These are phyloP conservation scores for Krasilnikovozyma curviuscula DNA, from an alignment of 768 basidiomycete genomes.

Conservation along the genomic window DNA sequence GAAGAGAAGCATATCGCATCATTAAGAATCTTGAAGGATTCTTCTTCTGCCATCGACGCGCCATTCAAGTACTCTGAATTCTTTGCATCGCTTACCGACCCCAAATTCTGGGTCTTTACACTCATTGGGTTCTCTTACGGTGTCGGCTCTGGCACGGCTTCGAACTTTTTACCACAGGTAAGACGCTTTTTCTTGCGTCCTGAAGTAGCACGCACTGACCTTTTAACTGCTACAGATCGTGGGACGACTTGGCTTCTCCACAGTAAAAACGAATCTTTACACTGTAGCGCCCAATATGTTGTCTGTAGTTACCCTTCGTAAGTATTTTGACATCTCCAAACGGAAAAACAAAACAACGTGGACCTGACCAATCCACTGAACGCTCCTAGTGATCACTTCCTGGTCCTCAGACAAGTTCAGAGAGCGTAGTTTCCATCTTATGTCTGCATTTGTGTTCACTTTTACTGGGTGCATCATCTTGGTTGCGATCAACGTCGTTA, in stretches of 20 bases:
- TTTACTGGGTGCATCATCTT: conserved; percentile 21
- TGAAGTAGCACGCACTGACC: no score
- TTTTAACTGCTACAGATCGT: conserved; percentile 36
- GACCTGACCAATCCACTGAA: not conserved
- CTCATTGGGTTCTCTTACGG: conserved; percentile 18
- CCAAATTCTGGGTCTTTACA: not conserved
- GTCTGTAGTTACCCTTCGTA: conserved; percentile 27
- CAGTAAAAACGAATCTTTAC: conserved; percentile 36
- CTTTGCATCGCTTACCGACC: not conserved
- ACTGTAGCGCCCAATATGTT: conserved; percentile 39
- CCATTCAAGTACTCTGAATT: conserved; percentile 23
- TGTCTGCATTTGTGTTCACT: conserved; percentile 11
- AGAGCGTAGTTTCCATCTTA: conserved; percentile 13
- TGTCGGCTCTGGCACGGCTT: conserved; percentile 36
- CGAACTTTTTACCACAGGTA: no score
- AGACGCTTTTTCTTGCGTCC: no score
- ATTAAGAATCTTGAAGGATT: conserved; percentile 32
- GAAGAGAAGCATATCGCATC: conserved; percentile 15
- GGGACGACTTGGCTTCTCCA: conserved; percentile 32
- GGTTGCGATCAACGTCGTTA: conserved; percentile 31
- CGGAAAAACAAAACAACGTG: not conserved
- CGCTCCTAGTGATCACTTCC: conserved; percentile 15
- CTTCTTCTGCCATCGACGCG: conserved; percentile 32
- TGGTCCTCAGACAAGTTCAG: conserved; percentile 37
- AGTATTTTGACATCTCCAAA: not conserved